phyloP scores from a whole-genome alignment of 768 basidiomycete species.

The Mycena belliarum region DNA sequence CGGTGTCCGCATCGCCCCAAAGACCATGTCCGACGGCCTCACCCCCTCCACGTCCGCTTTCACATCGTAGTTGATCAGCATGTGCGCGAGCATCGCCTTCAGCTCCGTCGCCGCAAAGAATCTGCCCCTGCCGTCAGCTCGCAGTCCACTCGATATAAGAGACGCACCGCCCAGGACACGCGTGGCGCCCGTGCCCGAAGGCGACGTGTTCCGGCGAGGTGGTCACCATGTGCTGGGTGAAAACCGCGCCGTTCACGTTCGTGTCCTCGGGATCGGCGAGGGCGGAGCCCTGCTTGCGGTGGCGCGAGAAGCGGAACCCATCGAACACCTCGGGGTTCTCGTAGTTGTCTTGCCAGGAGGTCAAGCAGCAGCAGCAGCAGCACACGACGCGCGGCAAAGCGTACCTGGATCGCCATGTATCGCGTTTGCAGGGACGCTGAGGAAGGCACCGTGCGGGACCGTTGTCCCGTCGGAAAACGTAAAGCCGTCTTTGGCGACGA shows the following conservation, averaged over 20 bases:
- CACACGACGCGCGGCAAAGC: no score
- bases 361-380: not conserved
- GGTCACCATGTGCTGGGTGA: slow-evolving; percentile 29
- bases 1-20: no score
- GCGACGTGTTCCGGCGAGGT: slow-evolving; percentile 1
- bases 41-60: not conserved
- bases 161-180: slow-evolving; percentile 17
- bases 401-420: no score
- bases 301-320: slow-evolving; percentile 28
- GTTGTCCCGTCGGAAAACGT: no score
- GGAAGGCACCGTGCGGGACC: no score
- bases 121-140: not conserved
- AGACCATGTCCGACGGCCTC: not conserved
- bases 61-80: not conserved
- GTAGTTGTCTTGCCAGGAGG: not conserved
- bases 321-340: not conserved
- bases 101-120: not conserved
- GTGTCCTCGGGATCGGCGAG: no score
- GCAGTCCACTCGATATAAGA: not conserved
- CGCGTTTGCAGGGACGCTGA: no score
- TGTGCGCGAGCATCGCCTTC: not conserved
- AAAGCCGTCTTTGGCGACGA: no score
- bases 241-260: not conserved
- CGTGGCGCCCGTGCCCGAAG: slow-evolving; percentile 25
- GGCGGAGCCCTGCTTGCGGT: slow-evolving; percentile 25